Evolutionary conservation across 192 early-diverging fungal species (phyloP).

Genomic region (Entomortierella parvispora): DNA sequence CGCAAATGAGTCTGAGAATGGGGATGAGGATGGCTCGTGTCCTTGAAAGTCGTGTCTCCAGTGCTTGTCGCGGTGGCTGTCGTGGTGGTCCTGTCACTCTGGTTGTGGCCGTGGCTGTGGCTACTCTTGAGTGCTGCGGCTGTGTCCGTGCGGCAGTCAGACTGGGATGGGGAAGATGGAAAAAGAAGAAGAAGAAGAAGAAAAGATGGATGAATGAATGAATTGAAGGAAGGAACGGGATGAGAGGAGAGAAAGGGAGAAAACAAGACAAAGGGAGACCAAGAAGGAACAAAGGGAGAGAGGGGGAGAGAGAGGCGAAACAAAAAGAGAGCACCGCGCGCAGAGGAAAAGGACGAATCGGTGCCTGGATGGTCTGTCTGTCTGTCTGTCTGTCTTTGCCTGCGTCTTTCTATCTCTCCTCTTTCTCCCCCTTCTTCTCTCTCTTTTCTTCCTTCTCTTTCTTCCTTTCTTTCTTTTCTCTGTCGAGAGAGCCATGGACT

Average conservation of each 20-base stretch:
- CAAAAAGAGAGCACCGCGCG: background rate
- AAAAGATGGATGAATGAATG: background rate
- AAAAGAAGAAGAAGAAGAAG: background rate
- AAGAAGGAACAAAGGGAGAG: background rate
- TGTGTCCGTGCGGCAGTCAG: too few species aligned
- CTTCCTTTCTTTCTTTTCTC: constrained; percentile 3
- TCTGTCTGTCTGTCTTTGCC: too few species aligned
- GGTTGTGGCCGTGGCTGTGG: too few species aligned
- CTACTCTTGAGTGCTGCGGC: background rate
- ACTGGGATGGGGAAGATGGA: background rate
- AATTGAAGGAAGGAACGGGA: background rate
- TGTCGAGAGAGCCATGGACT: too few species aligned
- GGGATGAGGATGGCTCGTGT: too few species aligned
- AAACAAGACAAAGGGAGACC: background rate
- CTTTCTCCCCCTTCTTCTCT: background rate
- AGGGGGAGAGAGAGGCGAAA: constrained; percentile 2
- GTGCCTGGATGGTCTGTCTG: background rate
- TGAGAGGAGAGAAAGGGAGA: background rate
- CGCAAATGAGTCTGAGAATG: too few species aligned
- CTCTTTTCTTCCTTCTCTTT: background rate
- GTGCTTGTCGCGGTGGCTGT: too few species aligned
- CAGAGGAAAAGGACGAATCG: background rate
- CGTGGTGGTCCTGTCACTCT: too few species aligned
- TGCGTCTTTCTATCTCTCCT: background rate
- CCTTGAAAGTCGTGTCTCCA: too few species aligned